Percentiles rank a stretch among this genome's conserved stretches.
Conservation (phyloP, 129 eudicot genomes). For the Escallonia rubra region DNA sequence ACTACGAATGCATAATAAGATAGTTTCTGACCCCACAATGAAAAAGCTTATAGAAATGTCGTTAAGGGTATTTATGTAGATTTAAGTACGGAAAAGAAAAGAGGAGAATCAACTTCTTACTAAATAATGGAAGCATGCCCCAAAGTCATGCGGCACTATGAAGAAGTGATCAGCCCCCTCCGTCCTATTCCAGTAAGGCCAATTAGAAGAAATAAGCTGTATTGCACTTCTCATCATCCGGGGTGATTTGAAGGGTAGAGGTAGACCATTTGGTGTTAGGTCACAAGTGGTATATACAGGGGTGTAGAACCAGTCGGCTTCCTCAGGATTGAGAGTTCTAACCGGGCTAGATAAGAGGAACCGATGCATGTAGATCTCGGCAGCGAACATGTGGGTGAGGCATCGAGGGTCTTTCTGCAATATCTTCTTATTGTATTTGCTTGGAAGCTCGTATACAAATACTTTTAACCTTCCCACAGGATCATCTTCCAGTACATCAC, state of each 20-base stretch:
- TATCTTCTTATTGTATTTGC: constrained; percentile 94
- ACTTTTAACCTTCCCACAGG: constrained; percentile 93
- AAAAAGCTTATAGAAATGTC: no score
- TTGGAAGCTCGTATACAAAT: constrained; percentile 90
- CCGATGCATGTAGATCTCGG: constrained; percentile 90
- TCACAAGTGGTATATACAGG: constrained; percentile 90
- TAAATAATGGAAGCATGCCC: constrained; percentile 92
- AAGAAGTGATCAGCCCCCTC: constrained; percentile 98
- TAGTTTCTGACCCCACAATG: no score
- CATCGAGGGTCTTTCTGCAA: constrained; percentile 90
- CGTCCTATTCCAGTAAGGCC: constrained; percentile 98
- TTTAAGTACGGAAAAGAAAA: background rate
- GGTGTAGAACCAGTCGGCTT: constrained; percentile 97
- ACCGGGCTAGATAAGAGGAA: constrained; percentile 89
- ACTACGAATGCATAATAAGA: background rate
- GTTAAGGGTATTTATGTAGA: no score
- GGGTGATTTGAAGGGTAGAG: constrained; percentile 93
- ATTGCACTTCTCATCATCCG: constrained; percentile 99
- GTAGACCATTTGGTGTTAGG: constrained; percentile 89
- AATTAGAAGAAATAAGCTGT: constrained; percentile 88
- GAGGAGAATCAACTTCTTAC: constrained; percentile 32
- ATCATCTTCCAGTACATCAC: constrained; percentile 95
- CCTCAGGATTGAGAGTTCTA: constrained; percentile 91
- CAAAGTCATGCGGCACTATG: constrained; percentile 92
- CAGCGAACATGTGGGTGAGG: constrained; percentile 95